Base-by-base conservation (phyloP, 2,329 filamentous ascomycete genomes). In the Ophiocordyceps camponoti-floridani region DNA sequence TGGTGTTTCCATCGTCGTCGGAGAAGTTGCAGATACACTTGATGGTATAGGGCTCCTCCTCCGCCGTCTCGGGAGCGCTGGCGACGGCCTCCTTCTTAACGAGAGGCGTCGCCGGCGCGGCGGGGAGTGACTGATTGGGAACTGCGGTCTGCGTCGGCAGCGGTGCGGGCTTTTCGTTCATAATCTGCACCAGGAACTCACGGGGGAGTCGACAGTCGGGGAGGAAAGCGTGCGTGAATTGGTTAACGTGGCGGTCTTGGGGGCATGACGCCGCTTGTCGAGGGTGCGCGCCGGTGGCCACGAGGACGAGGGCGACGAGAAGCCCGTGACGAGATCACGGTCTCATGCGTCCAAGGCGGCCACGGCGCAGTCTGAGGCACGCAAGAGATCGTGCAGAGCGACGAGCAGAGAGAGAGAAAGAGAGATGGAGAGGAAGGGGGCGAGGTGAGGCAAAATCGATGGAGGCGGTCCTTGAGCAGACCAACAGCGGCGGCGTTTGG, bases 1-100 rank as follows among this genome's bases (percentile, higher is more conserved):
- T 93, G 48, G 91, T 98, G 63, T 85, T 89, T 64, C 91, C 91
- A 69, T 98, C 91, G 70, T 98, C 91, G 68, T 94, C 87, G 61
- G 78, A 69, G 63, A 83, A 95, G 61, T 79, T 79, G 67, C 91
- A 98, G 55, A 96, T 94, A 74, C 91, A 98, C 71, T 93, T 94
- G 68, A 96, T 95, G 47, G 85, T 93, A 62, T 93, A 94, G 16
- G 82, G 82, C 63, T 89, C 83, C 64, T 88, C 83, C 56, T 80
- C 77, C 48, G 60, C 63, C 46, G 63, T 60, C 63, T 80, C 72
- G 52, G 63, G 61, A 62, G 69, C 44, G 38, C 26, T 69, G 46
- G 61, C 62, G 47, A 60, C 53, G 48, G 58, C 58, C 58, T 69
- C 63, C 51, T 67, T 62, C 46, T 59, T 60, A 53, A 58, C 52